phyloP scores from a whole-genome alignment of 805 yeast genomes.

The Martiniozyma abietophila region DNA sequence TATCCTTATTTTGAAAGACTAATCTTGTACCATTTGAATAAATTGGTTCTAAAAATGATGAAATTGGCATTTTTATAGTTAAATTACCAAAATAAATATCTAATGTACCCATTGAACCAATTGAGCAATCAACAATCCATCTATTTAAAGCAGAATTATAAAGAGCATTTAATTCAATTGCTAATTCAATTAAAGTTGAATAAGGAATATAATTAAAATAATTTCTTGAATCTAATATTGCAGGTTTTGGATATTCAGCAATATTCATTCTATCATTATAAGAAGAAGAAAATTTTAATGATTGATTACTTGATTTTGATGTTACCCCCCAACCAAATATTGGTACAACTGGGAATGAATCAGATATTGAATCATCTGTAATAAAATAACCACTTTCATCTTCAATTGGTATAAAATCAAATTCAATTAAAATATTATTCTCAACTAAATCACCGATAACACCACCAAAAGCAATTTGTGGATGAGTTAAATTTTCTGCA shows the following conservation, averaged over 20 bases:
- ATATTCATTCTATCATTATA: conserved; percentile 32
- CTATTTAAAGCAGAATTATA: conserved; percentile 36
- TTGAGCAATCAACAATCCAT: conserved; percentile 59
- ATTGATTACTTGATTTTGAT: conserved; percentile 20
- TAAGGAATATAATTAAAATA: conserved; percentile 44
- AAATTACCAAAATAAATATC: conserved; percentile 46
- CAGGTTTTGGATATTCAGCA: conserved; percentile 36
- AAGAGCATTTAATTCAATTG: conserved; percentile 61
- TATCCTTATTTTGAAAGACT: conserved; percentile 41
- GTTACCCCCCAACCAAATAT: conserved; percentile 36
- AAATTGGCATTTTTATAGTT: conserved; percentile 40
- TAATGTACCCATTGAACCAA: conserved; percentile 41
- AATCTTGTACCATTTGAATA: conserved; percentile 28
- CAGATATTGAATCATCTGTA: conserved; percentile 12
- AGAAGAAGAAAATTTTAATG: conserved; percentile 23
- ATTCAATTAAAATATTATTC: conserved; percentile 38
- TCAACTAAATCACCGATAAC: conserved; percentile 37
- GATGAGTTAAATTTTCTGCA: conserved; percentile 21
- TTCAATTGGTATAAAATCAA: conserved; percentile 37
- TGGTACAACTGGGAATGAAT: conserved; percentile 34
- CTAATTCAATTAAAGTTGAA: conserved; percentile 47
- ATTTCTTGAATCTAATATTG: conserved; percentile 49
- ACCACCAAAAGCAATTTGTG: conserved; percentile 46
- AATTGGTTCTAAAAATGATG: conserved; percentile 35
- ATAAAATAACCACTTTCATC: conserved; percentile 13